Evolutionary conservation across 192 early-diverging fungal species (phyloP).

Genomic region (Entomortierella beljakovae): DNA sequence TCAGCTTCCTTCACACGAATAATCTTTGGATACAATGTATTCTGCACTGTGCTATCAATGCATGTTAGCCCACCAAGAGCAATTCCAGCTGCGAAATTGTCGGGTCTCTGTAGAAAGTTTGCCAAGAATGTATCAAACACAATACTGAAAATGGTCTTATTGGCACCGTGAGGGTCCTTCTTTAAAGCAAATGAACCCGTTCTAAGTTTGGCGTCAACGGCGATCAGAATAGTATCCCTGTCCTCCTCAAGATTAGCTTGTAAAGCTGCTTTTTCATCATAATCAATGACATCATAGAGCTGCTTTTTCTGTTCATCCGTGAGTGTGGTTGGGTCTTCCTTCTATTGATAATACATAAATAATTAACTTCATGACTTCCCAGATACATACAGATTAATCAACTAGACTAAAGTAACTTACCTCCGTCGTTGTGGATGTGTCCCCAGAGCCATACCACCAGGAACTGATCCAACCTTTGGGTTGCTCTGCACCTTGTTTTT

Average conservation of each 20-base stretch:
- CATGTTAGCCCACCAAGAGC: constrained; percentile 72
- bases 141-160: constrained; percentile 62
- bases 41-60: constrained; percentile 70
- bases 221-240: constrained; percentile 73
- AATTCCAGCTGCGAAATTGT: constrained; percentile 64
- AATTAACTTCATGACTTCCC: not conserved
- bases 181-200: constrained; percentile 87
- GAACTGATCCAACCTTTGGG: constrained; percentile 66
- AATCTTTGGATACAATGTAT: constrained; percentile 65
- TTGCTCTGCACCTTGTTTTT: constrained; percentile 48
- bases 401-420: not conserved
- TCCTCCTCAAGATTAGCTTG: constrained; percentile 67
- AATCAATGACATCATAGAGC: constrained; percentile 95
- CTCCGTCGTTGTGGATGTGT: not conserved
- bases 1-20: constrained; percentile 65
- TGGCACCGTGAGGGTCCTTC: constrained; percentile 58
- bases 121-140: constrained; percentile 75
- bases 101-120: constrained; percentile 64
- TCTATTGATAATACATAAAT: constrained; percentile 19
- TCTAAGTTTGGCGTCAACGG: constrained; percentile 72
- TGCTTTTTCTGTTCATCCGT: constrained; percentile 90
- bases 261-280: constrained; percentile 80
- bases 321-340: constrained; percentile 60
- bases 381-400: not conserved
- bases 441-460: constrained; percentile 50